A percentile compares a stretch with the other conserved stretches of the same genome.
Evolutionary conservation across 2,329 filamentous ascomycete genomes (phyloP).

Genomic region (Dactylellina haptotyla): DNA sequence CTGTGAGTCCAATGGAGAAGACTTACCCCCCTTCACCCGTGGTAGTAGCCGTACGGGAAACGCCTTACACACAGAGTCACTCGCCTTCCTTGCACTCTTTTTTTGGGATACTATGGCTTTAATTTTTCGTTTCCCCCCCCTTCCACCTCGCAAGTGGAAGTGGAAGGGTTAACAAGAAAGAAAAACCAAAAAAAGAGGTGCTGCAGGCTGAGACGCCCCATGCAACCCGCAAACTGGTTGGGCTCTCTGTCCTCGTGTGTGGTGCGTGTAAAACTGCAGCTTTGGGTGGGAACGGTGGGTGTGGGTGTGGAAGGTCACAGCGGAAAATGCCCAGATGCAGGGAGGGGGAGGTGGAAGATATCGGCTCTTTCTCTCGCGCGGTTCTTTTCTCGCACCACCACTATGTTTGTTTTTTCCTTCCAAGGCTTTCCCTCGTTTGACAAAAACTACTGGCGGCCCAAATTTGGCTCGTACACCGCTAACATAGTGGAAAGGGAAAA

Average conservation of each 20-base stretch:
- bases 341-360: constrained; percentile 43
- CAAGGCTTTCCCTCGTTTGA: constrained; percentile 36
- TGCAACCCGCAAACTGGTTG: constrained; percentile 29
- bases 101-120: neutral
- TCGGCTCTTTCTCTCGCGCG: constrained; percentile 55
- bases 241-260: constrained; percentile 40
- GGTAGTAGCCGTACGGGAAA: neutral
- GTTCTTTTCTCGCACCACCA: constrained; percentile 49
- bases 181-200: constrained; percentile 1
- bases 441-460: constrained; percentile 51
- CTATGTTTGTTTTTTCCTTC: constrained; percentile 42
- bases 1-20: constrained; percentile 5
- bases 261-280: constrained; percentile 53
- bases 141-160: neutral
- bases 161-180: constrained; percentile 17
- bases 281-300: constrained; percentile 40
- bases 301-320: constrained; percentile 47
- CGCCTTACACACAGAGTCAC: neutral
- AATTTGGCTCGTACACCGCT: constrained; percentile 17
- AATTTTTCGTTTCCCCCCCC: constrained; percentile 2
- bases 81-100: neutral
- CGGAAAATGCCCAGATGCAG: constrained; percentile 46
- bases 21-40: neutral
- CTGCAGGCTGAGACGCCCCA: constrained; percentile 48
- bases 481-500: constrained; percentile 8